phyloP scores from a whole-genome alignment of 345 rosid species.

The Capsella bursapastoris region DNA sequence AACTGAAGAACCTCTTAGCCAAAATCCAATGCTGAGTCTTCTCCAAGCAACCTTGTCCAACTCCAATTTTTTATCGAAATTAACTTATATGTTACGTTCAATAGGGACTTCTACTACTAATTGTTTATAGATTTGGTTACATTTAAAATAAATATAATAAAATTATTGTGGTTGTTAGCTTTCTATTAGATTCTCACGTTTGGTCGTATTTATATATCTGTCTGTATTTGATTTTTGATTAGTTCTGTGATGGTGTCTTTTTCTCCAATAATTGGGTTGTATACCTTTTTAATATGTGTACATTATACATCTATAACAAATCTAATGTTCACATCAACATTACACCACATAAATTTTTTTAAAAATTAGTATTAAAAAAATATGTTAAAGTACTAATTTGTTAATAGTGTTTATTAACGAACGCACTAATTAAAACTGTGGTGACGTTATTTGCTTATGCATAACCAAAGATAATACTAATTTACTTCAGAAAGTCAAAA shows the following conservation, averaged over 20 bases:
- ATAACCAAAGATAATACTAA: neutral
- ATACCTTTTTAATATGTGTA: neutral
- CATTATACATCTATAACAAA: neutral
- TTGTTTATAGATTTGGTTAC: neutral
- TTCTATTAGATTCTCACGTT: constrained; percentile 8
- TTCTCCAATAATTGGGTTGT: constrained; percentile 28
- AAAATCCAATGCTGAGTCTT: constrained; percentile 28
- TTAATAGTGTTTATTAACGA: neutral
- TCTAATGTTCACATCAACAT: neutral
- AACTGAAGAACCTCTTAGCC: constrained; percentile 10
- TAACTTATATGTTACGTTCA: neutral
- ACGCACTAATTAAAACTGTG: constrained; percentile 18
- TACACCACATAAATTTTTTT: neutral
- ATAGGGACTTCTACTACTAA: neutral
- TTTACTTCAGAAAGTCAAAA: constrained; percentile 19
- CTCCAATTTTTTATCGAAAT: neutral
- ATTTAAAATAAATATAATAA: neutral
- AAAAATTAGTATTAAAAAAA: neutral
- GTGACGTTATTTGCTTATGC: constrained; percentile 27
- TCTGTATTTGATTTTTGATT: constrained; percentile 15
- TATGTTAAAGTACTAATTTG: neutral
- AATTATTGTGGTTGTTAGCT: constrained; percentile 10
- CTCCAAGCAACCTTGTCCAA: constrained; percentile 1
- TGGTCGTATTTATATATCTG: constrained; percentile 27
- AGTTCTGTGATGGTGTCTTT: constrained; percentile 4